Evolutionary conservation across 441 rosid species (phyloP).

Genomic region (Viola pubescens): DNA sequence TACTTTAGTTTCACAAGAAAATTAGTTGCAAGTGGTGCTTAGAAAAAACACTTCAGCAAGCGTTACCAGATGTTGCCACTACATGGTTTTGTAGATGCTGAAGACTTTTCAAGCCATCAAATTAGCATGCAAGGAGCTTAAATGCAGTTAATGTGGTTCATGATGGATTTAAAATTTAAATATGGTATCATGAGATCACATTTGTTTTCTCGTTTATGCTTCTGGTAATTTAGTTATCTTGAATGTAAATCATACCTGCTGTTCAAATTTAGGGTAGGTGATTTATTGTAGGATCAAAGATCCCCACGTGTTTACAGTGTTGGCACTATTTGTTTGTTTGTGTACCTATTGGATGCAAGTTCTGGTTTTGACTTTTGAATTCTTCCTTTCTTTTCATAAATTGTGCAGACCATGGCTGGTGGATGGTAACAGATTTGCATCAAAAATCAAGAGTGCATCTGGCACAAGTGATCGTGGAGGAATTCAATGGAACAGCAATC

Average conservation of each 20-base stretch:
- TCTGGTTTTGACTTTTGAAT: conserved; percentile 5
- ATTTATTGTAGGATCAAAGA: background rate
- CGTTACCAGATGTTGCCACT: no score
- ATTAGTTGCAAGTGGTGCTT: no score
- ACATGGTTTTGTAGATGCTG: no score
- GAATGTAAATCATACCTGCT: background rate
- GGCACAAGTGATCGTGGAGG: conserved; percentile 29
- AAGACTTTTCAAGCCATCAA: no score
- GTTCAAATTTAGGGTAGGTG: background rate
- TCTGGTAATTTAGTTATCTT: background rate
- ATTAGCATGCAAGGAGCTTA: no score
- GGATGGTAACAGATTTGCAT: conserved; percentile 67
- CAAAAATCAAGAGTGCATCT: conserved; percentile 74
- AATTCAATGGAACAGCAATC: conserved; percentile 71
- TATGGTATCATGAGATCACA: no score
- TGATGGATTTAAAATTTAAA: no score
- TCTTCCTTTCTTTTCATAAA: conserved; percentile 29
- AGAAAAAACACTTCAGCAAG: background rate
- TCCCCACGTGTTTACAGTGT: background rate
- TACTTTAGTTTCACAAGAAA: no score
- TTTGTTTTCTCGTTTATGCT: no score
- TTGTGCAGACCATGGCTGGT: conserved; percentile 57
- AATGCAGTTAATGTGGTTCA: no score
- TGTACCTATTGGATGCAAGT: background rate
- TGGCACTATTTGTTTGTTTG: background rate